Evolutionary conservation across 441 rosid species (phyloP), one percentile per base, ranked within the genome.

Genomic region (Pelargonium myrrhifolium): DNA sequence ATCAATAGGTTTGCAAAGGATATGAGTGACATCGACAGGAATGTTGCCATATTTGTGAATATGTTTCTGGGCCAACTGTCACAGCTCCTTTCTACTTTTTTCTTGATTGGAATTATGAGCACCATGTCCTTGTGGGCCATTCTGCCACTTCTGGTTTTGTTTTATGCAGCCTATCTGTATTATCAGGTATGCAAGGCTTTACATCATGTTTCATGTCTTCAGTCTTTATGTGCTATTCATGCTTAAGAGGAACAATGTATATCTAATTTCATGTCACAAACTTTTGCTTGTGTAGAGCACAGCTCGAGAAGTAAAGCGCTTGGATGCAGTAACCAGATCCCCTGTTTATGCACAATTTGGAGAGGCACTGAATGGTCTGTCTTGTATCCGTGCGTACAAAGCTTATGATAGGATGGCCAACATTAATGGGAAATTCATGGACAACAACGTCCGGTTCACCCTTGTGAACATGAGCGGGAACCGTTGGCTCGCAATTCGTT

Each of bases 81-180:
- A 35, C 97, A 89, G 86, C 96, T 95, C 53, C 84, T 95, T 76
- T 92, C 99, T 60, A 95, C 99, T 55, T 81, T 95, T 75, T 83
- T 88, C 68, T 85, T 95, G 75, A 92, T 95, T 64, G 99, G 98
- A 62, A 84, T 92, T 71, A 86, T 95, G 67, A 95, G 96, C 95
- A 89, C 98, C 45, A 84, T 92, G 83, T 95, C 99, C 68, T 79
- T 95, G 68, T 95, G 99, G 99, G 93, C 99, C 74, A 89, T 95
- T 80, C 79, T 92, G 98, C 99, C 99, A 9, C 89, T 92, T 65
- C 73, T 95, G 89, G 82, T 89, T 69, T 77, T 89, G 80, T 95
- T 95, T 80, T 92, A 92, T 80, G 90, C 85, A 53, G 89, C 97
- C 69, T 95, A 92, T 79, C 84, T 95, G 26, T 95, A 95, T 76